Evolutionary conservation across 2,329 filamentous ascomycete genomes (phyloP).

Genomic region (Endoconidiophora laricicola): DNA sequence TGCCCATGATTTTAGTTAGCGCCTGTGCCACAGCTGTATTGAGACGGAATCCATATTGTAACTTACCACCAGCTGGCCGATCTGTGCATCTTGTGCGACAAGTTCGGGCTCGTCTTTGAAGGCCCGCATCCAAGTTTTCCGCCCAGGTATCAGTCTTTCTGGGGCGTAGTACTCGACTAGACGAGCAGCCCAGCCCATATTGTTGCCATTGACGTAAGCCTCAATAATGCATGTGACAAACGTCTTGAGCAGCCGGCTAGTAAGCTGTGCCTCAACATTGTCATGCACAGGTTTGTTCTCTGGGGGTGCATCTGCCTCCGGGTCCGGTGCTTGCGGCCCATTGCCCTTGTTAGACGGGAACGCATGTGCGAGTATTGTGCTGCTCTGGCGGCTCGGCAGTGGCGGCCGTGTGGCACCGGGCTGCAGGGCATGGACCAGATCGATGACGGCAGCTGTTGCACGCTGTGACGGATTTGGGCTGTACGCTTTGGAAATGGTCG

Average conservation of each 20-base stretch:
- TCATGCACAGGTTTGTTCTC: conserved; percentile 28
- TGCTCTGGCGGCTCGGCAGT: conserved; percentile 42
- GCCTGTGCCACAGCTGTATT: neutral
- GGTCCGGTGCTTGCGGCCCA: conserved; percentile 37
- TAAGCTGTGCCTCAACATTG: conserved; percentile 42
- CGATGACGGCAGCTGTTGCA: conserved; percentile 47
- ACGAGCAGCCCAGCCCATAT: conserved; percentile 44
- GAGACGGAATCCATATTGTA: neutral
- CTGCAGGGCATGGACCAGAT: conserved; percentile 52
- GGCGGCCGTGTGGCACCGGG: conserved; percentile 45
- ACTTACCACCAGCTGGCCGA: conserved; percentile 56
- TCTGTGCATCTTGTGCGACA: conserved; percentile 43
- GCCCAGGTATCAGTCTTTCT: conserved; percentile 42
- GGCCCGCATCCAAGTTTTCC: conserved; percentile 42
- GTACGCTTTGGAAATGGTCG: conserved; percentile 53
- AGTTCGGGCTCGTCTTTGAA: conserved; percentile 49
- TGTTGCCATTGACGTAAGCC: conserved; percentile 48
- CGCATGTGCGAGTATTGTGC: conserved; percentile 29
- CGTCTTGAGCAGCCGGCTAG: conserved; percentile 49
- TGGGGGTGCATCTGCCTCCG: conserved; percentile 27
- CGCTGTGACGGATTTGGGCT: conserved; percentile 43
- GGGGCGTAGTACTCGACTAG: conserved; percentile 54
- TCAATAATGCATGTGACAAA: conserved; percentile 67
- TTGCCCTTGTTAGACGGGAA: conserved; percentile 4
- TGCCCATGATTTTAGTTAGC: conserved; percentile 2